phyloP scores from a whole-genome alignment of 306 rosid genomes.

The Inga oerstediana region DNA sequence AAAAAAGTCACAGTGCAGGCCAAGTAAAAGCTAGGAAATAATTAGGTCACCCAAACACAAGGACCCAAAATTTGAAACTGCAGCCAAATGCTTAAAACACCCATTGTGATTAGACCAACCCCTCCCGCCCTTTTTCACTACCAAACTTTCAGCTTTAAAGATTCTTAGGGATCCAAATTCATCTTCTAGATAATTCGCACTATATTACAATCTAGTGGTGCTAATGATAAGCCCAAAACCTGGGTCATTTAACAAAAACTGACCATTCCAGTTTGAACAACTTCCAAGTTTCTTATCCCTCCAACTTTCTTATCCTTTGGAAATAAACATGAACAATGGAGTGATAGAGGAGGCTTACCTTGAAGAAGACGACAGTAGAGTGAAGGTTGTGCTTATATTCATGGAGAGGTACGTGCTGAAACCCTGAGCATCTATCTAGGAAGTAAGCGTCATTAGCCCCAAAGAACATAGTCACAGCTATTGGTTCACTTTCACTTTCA shows the following conservation, averaged over 20 bases:
- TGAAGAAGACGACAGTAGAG: constrained; percentile 64
- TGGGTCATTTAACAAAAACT: background rate
- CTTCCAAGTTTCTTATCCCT: too few species aligned
- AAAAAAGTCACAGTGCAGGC: background rate
- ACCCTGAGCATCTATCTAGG: constrained; percentile 64
- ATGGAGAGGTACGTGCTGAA: constrained; percentile 73
- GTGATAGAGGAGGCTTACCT: constrained; percentile 46
- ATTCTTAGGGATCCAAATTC: background rate
- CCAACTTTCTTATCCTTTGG: constrained; percentile 5
- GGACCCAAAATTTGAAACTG: background rate
- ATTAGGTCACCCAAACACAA: background rate
- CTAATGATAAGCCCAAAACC: constrained; percentile 34
- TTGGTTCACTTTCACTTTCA: constrained; percentile 20
- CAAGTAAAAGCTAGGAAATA: background rate
- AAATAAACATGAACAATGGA: background rate
- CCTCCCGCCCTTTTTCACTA: background rate
- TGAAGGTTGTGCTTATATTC: constrained; percentile 73
- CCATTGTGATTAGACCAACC: background rate
- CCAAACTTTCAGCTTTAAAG: background rate
- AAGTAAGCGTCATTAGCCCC: constrained; percentile 39
- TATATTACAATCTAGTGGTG: background rate
- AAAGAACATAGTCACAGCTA: too few species aligned
- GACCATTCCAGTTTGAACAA: constrained; percentile 35
- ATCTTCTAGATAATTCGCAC: background rate
- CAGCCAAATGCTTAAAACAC: background rate